A percentile compares a stretch with the other conserved stretches of the same genome.
These are phyloP conservation scores for Yarrowia sp. DNA, from an alignment of 805 yeast genomes.

Conservation along the genomic window DNA sequence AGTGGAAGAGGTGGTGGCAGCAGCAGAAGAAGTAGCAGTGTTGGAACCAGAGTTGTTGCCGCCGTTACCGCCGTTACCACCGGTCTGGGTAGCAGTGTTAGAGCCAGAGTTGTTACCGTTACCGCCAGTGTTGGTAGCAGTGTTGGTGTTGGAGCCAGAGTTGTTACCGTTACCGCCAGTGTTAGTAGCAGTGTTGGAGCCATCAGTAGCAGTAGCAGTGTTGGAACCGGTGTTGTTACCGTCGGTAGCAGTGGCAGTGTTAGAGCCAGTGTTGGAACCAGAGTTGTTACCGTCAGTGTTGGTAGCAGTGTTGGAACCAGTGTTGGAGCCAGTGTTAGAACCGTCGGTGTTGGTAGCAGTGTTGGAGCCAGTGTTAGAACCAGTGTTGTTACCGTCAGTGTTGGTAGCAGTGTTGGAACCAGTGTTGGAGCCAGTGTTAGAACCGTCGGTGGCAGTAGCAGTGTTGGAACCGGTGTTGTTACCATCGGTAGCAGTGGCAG, in stretches of 20 bases:
- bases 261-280: conserved; percentile 9
- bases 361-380: background rate
- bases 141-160: conserved; percentile 1
- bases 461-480: too few species aligned
- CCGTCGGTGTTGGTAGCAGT: background rate
- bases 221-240: background rate
- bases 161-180: conserved; percentile 9
- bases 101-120: conserved; percentile 5
- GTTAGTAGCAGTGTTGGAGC: background rate
- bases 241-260: conserved; percentile 13
- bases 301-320: conserved; percentile 7
- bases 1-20: background rate
- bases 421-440: conserved; percentile 5
- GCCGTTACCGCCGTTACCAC: background rate
- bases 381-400: conserved; percentile 6
- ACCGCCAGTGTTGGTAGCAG: conserved; percentile 12
- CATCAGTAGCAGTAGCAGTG: conserved; percentile 2
- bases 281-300: conserved; percentile 9
- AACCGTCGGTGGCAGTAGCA: too few species aligned
- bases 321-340: background rate
- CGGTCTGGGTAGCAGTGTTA: background rate
- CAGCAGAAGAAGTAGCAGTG: background rate
- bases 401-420: conserved; percentile 10
- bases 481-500: too few species aligned
- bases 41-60: background rate